Evolutionary conservation across 2,329 filamentous ascomycete genomes (phyloP).

Genomic region (Arthrobotrys conoides): DNA sequence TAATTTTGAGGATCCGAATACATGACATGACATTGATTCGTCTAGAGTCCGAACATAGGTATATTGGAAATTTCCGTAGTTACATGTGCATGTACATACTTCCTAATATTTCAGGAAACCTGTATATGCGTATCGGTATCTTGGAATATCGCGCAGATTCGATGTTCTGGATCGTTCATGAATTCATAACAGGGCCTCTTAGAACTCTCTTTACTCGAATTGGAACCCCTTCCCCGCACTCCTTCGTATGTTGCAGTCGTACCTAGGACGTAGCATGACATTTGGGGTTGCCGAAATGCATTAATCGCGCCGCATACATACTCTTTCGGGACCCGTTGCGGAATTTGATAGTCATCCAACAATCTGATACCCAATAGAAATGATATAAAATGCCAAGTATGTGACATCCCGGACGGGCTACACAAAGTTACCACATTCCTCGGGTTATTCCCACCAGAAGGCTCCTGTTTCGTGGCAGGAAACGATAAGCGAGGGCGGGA

Average conservation of each 20-base stretch:
- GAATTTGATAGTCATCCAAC: background rate
- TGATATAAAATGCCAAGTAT: constrained; percentile 2
- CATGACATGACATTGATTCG: background rate
- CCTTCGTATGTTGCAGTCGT: background rate
- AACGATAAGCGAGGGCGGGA: constrained; percentile 36
- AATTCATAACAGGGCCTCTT: background rate
- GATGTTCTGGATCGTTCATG: constrained; percentile 5
- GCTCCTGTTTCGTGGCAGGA: background rate
- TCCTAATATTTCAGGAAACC: no score
- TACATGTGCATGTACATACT: no score
- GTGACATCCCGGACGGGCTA: constrained; percentile 1
- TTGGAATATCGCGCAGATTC: background rate
- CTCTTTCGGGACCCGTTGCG: background rate
- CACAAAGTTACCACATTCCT: constrained; percentile 25
- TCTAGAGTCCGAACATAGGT: background rate
- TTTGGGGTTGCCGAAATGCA: background rate
- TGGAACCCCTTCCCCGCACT: constrained; percentile 9
- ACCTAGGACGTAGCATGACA: constrained; percentile 1
- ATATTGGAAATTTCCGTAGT: background rate
- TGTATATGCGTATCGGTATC: background rate
- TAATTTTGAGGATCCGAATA: background rate
- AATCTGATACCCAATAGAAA: background rate
- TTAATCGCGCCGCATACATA: background rate
- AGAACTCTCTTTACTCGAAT: background rate
- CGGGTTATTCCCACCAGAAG: background rate